phyloP scores from a whole-genome alignment of 225 moss, liverwort and hornwort genomes.

The Pleurozium schreberi region DNA sequence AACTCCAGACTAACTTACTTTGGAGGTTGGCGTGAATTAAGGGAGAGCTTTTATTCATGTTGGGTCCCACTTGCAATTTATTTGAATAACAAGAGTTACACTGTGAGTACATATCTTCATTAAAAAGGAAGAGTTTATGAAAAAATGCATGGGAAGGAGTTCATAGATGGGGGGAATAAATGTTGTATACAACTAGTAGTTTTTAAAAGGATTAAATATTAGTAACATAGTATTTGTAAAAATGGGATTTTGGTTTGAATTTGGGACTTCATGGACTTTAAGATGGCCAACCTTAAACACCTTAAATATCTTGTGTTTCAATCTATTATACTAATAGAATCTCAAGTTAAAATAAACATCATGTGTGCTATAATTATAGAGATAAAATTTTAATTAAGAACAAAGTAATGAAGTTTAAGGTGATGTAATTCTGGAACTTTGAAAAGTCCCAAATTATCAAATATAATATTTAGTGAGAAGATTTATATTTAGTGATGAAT shows the following conservation, averaged over 20 bases:
- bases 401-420: not conserved
- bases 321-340: not conserved
- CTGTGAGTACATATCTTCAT: not conserved
- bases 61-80: not conserved
- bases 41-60: not conserved
- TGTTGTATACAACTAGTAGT: not conserved
- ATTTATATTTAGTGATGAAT: not conserved
- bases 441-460: not conserved
- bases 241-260: not conserved
- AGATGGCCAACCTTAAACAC: not conserved
- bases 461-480: not conserved
- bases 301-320: not conserved
- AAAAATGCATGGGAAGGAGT: not conserved
- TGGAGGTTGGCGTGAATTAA: not conserved
- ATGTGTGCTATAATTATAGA: not conserved
- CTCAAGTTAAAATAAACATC: not conserved
- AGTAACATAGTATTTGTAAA: not conserved
- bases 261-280: not conserved
- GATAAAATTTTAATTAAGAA: not conserved
- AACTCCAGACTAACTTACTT: not conserved
- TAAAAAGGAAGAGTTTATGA: accelerated
- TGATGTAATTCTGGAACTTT: not conserved
- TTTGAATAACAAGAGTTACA: not conserved
- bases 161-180: not conserved
- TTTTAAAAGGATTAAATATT: not conserved